Evolutionary conservation across 116 monocot species (phyloP), one percentile per base, ranked within the genome.

Genomic region (Zostera marina): DNA sequence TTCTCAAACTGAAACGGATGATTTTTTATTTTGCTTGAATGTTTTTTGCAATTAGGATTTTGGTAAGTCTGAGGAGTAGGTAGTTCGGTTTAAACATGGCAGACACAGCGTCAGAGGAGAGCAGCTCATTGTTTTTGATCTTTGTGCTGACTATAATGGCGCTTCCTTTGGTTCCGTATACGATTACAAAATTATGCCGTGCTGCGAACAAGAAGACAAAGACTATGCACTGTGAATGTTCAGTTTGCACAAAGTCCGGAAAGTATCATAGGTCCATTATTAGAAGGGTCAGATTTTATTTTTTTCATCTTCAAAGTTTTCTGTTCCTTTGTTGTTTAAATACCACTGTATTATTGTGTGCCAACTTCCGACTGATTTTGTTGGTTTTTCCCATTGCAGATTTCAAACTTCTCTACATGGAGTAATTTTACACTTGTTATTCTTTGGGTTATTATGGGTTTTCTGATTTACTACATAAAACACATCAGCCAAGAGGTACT

Each of bases 401-500:
- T 96, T 53, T 96, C 84, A 49, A 85, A 51, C 19, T 51, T 51
- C 49, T 51, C 49, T 9, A 51, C 49, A 7, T 51, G 49, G 19
- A 51, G 69, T 14, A 96, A 88, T 74, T 58, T 96, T 55, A 82
- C 85, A 17, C 56, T 96, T 52, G n/a, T 96, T 70, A 40, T 96
- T 8, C 73, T 96, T 15, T 96, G 96, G 96, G 63, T 76, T 5
- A 64, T 82, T n/a, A 74, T 89, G 89, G 71, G 44, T 8, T 59
- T 89, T 60, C 77, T 96, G 43, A 74, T 96, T 69, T 89, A 82
- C 72, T 85, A 89, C 62, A 85, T 85, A 40, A 89, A 85, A 43
- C 85, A 76, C 54, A 82, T 71, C 61, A 82, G 62, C 55, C 73
- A 66, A 21, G 89, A 96, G 96, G 89, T 96, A 75, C 24, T 39